Evolutionary conservation across 371 early-diverging fungal species (phyloP).

Genomic region (Cladochytrium tenue): DNA sequence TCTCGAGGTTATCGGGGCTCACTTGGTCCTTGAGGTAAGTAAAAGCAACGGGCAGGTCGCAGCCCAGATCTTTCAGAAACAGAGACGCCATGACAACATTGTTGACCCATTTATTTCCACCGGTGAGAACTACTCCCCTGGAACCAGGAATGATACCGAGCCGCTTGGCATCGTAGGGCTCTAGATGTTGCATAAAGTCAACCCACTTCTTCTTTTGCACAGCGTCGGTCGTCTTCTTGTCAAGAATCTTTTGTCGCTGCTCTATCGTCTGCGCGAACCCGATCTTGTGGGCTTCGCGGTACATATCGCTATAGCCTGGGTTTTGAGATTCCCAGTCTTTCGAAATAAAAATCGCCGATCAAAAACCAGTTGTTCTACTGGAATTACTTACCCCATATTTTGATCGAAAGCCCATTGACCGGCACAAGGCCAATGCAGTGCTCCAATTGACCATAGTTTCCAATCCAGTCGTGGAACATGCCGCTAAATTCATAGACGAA

Average conservation of each 20-base stretch:
- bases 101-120: background rate
- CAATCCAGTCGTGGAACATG: background rate
- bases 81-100: background rate
- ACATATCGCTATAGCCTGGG: background rate
- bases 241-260: background rate
- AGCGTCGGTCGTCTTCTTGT: background rate
- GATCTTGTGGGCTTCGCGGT: background rate
- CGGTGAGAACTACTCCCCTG: background rate
- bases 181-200: background rate
- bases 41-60: background rate
- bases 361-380: too few species aligned
- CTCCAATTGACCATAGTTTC: background rate
- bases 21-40: background rate
- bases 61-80: background rate
- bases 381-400: background rate
- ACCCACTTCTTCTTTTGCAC: background rate
- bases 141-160: background rate
- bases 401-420: background rate
- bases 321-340: background rate
- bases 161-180: background rate
- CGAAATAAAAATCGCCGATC: too few species aligned
- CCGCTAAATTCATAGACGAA: background rate
- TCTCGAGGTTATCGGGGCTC: background rate
- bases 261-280: background rate
- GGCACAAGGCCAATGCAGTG: background rate